phyloP scores from a whole-genome alignment of 345 rosid genomes.

The Eucalyptus marginata region DNA sequence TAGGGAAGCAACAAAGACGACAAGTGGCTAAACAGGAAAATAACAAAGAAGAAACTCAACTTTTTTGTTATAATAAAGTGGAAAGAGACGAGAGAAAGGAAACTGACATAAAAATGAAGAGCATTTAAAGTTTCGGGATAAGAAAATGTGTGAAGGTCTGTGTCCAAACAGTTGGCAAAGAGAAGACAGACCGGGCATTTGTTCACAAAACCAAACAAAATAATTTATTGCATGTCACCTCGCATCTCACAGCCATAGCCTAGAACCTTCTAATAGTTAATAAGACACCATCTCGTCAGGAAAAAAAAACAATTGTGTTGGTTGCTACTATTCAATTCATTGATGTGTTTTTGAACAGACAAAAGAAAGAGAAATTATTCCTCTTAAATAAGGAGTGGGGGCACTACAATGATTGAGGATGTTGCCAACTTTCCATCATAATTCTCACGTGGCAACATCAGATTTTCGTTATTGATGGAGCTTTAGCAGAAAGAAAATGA shows the following conservation, averaged over 20 bases:
- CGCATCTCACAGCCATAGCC: background rate
- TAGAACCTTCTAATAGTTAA: background rate
- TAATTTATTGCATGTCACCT: background rate
- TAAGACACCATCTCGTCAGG: background rate
- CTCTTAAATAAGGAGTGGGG: background rate
- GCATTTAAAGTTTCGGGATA: background rate
- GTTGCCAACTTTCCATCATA: too few species aligned
- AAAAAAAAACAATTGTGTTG: background rate
- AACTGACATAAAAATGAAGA: background rate
- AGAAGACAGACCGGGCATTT: background rate
- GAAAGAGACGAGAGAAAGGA: background rate
- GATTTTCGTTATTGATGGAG: too few species aligned
- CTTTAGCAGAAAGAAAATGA: too few species aligned
- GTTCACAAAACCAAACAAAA: background rate
- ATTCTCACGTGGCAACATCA: too few species aligned
- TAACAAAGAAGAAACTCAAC: background rate
- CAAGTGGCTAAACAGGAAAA: background rate
- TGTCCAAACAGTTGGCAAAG: background rate
- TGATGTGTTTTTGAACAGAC: background rate
- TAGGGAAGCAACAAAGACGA: background rate
- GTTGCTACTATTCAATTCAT: background rate
- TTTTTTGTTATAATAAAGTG: too few species aligned
- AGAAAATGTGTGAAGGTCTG: background rate
- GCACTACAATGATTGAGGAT: background rate
- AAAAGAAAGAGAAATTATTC: background rate